phyloP scores from a whole-genome alignment of 148 eudicot species.

The Talinum fruticosum region DNA sequence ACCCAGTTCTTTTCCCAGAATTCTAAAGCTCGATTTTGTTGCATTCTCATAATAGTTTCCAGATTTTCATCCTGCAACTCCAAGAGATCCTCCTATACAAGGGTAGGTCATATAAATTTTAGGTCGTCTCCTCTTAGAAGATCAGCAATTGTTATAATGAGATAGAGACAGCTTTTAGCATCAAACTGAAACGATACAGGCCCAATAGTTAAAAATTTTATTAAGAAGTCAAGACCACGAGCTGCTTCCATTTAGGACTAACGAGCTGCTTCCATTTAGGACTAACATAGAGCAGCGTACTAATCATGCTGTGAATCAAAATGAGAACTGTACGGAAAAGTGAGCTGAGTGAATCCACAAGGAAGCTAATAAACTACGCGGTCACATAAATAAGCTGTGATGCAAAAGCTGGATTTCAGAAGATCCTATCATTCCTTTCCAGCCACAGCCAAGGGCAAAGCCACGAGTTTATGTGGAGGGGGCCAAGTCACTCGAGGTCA shows the following conservation, averaged over 20 bases:
- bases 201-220: background rate
- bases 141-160: background rate
- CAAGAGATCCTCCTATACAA: slow-evolving; percentile 73
- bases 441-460: too few species aligned
- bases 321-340: too few species aligned
- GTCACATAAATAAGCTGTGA: too few species aligned
- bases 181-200: background rate
- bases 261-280: background rate
- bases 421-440: too few species aligned
- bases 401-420: too few species aligned
- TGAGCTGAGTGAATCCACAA: too few species aligned
- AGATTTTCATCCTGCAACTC: slow-evolving; percentile 83
- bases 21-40: slow-evolving; percentile 69
- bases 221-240: background rate
- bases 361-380: too few species aligned
- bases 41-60: slow-evolving; percentile 59
- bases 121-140: background rate
- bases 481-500: too few species aligned
- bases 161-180: background rate
- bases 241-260: background rate
- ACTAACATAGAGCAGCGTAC: background rate
- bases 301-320: too few species aligned
- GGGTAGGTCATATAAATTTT: slow-evolving; percentile 11
- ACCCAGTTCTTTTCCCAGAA: slow-evolving; percentile 99
- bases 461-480: too few species aligned